Evolutionary conservation across 257 asterid genomes (phyloP).

Genomic region (Capsicum baccatum): DNA sequence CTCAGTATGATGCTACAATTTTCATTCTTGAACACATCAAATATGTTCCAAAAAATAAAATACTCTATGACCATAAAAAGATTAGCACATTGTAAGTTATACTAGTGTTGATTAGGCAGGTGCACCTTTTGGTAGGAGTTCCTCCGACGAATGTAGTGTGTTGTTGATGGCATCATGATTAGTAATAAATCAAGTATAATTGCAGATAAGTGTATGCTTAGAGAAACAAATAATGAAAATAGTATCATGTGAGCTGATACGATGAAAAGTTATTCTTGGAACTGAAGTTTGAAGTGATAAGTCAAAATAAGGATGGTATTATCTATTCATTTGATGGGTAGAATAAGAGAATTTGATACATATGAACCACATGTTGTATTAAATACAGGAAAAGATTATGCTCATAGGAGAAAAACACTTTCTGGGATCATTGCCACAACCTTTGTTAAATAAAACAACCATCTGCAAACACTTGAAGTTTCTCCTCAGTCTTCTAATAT

Average conservation of each 20-base stretch:
- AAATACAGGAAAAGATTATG: not conserved
- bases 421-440: not conserved
- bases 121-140: not conserved
- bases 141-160: not conserved
- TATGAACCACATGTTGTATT: not conserved
- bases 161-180: not conserved
- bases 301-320: not conserved
- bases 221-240: not conserved
- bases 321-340: not conserved
- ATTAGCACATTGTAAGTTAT: not conserved
- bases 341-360: not conserved
- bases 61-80: not conserved
- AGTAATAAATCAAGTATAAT: not conserved
- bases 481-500: not conserved
- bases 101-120: not conserved
- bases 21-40: constrained; percentile 5
- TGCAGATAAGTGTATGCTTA: not conserved
- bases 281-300: constrained; percentile 1
- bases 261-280: not conserved
- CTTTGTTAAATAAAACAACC: not conserved
- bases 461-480: not conserved
- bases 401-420: not conserved
- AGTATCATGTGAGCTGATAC: not conserved
- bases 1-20: not conserved
- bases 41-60: constrained; percentile 3